Evolutionary conservation across 768 basidiomycete genomes (phyloP).

Genomic region (Udeniomyces megalosporus): DNA sequence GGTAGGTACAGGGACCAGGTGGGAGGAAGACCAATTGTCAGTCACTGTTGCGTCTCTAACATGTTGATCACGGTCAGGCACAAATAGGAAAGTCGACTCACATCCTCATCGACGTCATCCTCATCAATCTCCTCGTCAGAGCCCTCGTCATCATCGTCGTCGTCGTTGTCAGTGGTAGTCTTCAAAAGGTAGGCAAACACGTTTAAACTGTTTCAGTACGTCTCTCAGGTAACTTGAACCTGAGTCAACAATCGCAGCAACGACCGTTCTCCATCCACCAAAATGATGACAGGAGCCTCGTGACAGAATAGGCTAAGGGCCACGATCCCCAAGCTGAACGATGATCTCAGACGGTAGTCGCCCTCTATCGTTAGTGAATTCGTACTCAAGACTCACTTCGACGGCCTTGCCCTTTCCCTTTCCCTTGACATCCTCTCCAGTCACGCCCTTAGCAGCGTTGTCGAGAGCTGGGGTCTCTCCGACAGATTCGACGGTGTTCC

Average conservation of each 20-base stretch:
- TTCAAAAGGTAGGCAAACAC: neutral
- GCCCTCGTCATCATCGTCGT: slow-evolving; percentile 6
- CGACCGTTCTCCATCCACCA: too few relatives aligned
- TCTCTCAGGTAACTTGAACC: too few relatives aligned
- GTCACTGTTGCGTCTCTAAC: too few relatives aligned
- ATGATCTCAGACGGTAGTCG: too few relatives aligned
- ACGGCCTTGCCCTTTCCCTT: slow-evolving; percentile 11
- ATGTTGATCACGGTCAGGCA: too few relatives aligned
- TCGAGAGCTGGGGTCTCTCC: neutral
- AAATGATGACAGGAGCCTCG: too few relatives aligned
- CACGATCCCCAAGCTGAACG: neutral
- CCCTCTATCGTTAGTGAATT: neutral
- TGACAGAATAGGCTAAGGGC: neutral
- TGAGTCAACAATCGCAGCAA: too few relatives aligned
- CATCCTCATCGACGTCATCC: neutral
- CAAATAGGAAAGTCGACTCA: too few relatives aligned
- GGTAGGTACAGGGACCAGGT: too few relatives aligned
- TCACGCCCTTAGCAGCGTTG: neutral
- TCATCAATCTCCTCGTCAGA: slow-evolving; percentile 1
- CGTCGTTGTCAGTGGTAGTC: neutral
- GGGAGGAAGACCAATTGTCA: too few relatives aligned
- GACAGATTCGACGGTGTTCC: too few relatives aligned
- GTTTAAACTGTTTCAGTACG: neutral
- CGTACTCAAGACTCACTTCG: neutral
- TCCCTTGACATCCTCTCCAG: neutral